Conservation (phyloP, 2,329 filamentous ascomycete species). For the Venturia oleaginea region DNA sequence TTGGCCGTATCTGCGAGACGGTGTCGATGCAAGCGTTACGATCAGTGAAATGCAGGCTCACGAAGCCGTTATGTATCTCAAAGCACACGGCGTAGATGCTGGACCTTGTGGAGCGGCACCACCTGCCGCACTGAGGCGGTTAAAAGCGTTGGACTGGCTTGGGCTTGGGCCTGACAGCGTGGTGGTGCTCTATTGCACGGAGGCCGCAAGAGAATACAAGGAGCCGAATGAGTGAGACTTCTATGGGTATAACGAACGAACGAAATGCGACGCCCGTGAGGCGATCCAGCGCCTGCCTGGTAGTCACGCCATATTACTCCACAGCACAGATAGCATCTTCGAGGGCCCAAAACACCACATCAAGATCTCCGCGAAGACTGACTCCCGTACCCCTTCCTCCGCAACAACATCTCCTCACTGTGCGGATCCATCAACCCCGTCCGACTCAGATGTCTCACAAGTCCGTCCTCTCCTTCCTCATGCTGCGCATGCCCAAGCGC, state of each 20-base stretch:
- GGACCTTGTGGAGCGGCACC: constrained; percentile 57
- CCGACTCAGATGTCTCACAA: constrained; percentile 33
- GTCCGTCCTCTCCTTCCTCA: constrained; percentile 42
- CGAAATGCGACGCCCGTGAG: too few species aligned
- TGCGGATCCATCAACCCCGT: constrained; percentile 17
- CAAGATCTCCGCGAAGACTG: background rate
- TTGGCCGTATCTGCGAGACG: constrained; percentile 50
- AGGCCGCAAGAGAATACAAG: constrained; percentile 48
- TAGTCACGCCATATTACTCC: background rate
- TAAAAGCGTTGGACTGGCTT: constrained; percentile 30
- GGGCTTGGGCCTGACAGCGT: constrained; percentile 41
- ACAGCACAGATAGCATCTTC: background rate
- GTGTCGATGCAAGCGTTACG: constrained; percentile 51
- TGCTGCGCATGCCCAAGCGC: constrained; percentile 41
- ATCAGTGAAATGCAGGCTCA: constrained; percentile 58
- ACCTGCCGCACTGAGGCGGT: constrained; percentile 47
- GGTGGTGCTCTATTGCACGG: constrained; percentile 59
- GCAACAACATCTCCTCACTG: background rate
- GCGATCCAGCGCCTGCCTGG: background rate
- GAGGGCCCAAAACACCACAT: background rate
- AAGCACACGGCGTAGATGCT: constrained; percentile 36
- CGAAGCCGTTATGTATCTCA: constrained; percentile 46
- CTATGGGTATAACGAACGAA: background rate
- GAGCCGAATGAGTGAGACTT: background rate
- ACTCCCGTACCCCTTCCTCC: background rate